Evolutionary conservation across 441 rosid species (phyloP), one percentile per base, ranked within the genome.

Genomic region (Isatis lusitanica): DNA sequence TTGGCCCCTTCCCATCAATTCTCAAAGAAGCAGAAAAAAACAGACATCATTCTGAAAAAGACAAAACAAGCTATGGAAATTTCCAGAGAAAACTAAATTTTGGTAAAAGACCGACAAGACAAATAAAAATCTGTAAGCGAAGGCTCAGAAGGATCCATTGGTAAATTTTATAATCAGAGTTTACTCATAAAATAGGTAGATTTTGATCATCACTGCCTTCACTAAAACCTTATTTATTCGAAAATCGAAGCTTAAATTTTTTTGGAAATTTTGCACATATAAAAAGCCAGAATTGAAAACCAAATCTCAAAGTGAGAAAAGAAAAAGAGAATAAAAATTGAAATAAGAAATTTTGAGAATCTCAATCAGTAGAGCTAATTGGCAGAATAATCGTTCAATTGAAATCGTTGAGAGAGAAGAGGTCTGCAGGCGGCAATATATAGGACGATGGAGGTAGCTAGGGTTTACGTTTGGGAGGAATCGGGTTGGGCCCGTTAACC

Each of bases 121-220:
- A 66, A 28, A 13, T 10, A 12, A 71, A 9, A 2, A 35, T 12
- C 16, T 11, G 18, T 16, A 62, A 48, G 58, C 4, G 75, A 66
- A 77, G 83, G 84, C 94, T 92, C 97, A 93, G 95, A 86, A 92
- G 98, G 96, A 93, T 88, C 97, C 95, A 90, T 93, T 93, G 95
- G 97, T 85, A 79, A 67, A 72, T 30, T 85, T 74, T 81, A 65
- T 85, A 90, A 92, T 90, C 96, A 90, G 61, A 55, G 69, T 53
- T 7, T 53, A 53, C 67, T 92, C 97, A 88, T 86, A 86, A 92
- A 90, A 92, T 90, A 92, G 97, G 96, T 92, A 90, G 93, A 9
- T 79, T 79, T 31, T 73, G 57, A 83, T 58, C 94, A 90, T 88
- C 97, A 88, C 74, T 3, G 96, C 89, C 88, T 42, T 66, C 56